A percentile compares a stretch with the other conserved stretches of the same genome.
These are phyloP conservation scores for Lophiotrema nucula DNA, from an alignment of 495 filamentous ascomycete genomes.

Conservation along the genomic window DNA sequence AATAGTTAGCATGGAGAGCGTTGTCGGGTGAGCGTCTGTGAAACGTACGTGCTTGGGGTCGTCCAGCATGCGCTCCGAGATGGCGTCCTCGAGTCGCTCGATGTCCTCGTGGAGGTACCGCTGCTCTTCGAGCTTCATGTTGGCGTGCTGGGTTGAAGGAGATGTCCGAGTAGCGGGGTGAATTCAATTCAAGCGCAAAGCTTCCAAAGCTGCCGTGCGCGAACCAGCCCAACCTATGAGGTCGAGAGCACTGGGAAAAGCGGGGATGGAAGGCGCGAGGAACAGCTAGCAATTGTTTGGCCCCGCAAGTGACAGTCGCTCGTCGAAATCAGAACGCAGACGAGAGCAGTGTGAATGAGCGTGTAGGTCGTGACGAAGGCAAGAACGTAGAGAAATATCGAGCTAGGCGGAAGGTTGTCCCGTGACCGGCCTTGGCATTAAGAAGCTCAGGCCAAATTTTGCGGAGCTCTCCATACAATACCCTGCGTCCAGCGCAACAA, in stretches of 20 bases:
- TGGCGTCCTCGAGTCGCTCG: slow-evolving; percentile 89
- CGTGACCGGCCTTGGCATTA: too few relatives aligned
- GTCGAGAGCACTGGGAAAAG: too few relatives aligned
- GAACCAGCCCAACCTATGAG: neutral
- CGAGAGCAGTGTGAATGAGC: too few relatives aligned
- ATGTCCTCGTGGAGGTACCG: slow-evolving; percentile 91
- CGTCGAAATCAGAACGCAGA: too few relatives aligned
- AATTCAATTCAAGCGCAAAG: neutral
- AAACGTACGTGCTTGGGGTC: slow-evolving; percentile 82
- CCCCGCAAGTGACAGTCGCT: too few relatives aligned
- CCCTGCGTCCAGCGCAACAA: neutral
- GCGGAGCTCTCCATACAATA: neutral
- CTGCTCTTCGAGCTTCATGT: slow-evolving; percentile 93
- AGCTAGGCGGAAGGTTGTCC: too few relatives aligned
- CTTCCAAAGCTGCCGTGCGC: neutral
- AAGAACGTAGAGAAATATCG: too few relatives aligned
- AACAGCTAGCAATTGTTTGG: too few relatives aligned
- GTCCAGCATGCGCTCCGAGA: slow-evolving; percentile 82
- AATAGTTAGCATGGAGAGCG: neutral
- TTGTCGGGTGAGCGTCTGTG: too few relatives aligned
- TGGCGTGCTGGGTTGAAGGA: too few relatives aligned
- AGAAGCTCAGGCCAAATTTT: neutral
- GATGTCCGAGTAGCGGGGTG: neutral
- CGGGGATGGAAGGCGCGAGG: too few relatives aligned
- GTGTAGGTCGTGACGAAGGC: too few relatives aligned